Evolutionary conservation across 768 basidiomycete species (phyloP).

Genomic region (Mycena venus): DNA sequence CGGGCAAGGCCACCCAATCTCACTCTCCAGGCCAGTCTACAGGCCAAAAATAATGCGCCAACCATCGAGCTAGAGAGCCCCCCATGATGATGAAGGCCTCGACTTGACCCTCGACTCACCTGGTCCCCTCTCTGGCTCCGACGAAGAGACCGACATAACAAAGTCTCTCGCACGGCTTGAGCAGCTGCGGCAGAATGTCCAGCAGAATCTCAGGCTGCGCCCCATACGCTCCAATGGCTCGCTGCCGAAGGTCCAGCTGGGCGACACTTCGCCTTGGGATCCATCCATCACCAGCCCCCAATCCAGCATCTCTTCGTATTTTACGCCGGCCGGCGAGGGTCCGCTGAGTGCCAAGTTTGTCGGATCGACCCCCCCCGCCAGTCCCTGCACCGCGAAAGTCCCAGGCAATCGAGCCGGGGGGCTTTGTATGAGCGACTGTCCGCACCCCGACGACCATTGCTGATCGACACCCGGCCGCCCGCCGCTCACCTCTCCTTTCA

Average conservation of each 20-base stretch:
- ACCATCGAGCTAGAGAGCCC: constrained; percentile 53
- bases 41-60: constrained; percentile 34
- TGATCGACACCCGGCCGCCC: constrained; percentile 87
- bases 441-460: constrained; percentile 68
- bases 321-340: constrained; percentile 35
- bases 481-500: constrained; percentile 74
- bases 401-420: constrained; percentile 60
- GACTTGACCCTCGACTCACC: constrained; percentile 48
- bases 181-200: constrained; percentile 76
- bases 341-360: constrained; percentile 44
- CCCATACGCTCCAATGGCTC: constrained; percentile 75
- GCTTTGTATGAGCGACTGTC: constrained; percentile 63
- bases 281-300: constrained; percentile 30
- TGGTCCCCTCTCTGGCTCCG: constrained; percentile 42
- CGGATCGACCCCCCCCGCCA: constrained; percentile 34
- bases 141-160: constrained; percentile 71
- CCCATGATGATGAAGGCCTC: constrained; percentile 51
- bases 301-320: constrained; percentile 33
- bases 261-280: constrained; percentile 31
- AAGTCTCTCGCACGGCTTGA: constrained; percentile 79
- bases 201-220: constrained; percentile 82
- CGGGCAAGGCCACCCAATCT: constrained; percentile 67
- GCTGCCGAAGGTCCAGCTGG: constrained; percentile 61
- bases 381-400: constrained; percentile 40
- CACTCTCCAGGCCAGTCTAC: constrained; percentile 54